These are phyloP conservation scores for Brettanomyces nanus DNA, from an alignment of 805 yeast species.

Conservation along the genomic window DNA sequence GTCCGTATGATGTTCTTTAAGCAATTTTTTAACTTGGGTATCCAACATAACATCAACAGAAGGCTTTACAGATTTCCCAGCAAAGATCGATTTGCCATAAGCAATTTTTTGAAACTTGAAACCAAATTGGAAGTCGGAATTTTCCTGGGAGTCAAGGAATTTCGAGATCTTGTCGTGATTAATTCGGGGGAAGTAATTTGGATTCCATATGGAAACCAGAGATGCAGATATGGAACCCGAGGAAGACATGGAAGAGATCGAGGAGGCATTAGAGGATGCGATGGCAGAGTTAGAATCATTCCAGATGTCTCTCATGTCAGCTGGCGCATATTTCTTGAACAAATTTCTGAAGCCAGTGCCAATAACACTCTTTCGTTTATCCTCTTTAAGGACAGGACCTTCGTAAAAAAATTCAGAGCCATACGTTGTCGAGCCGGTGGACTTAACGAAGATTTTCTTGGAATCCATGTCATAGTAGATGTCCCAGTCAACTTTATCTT, in stretches of 20 bases:
- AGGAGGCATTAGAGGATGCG: slow-evolving; percentile 29
- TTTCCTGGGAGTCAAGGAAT: slow-evolving; percentile 8
- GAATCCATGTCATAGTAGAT: slow-evolving; percentile 52
- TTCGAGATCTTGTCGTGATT: slow-evolving; percentile 5
- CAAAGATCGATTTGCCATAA: not conserved
- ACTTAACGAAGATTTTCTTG: slow-evolving; percentile 27
- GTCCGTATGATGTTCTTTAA: slow-evolving; percentile 24
- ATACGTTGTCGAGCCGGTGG: slow-evolving; percentile 2
- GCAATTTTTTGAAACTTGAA: slow-evolving; percentile 10
- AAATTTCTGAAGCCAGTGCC: slow-evolving; percentile 3
- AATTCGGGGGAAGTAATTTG: slow-evolving; percentile 10
- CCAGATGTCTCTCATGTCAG: not conserved
- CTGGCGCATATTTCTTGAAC: not conserved
- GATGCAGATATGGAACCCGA: slow-evolving; percentile 7
- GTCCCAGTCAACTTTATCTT: slow-evolving; percentile 49
- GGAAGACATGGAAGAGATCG: slow-evolving; percentile 6
- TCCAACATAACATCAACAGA: slow-evolving; percentile 17
- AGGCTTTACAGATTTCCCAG: slow-evolving; percentile 6
- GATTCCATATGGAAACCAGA: slow-evolving; percentile 11
- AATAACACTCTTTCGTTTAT: slow-evolving; percentile 14
- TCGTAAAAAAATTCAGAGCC: slow-evolving; percentile 8
- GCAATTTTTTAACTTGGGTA: slow-evolving; percentile 9
- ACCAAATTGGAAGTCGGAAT: slow-evolving; percentile 19
- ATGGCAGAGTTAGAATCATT: not conserved
- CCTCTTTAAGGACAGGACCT: not conserved